Conservation (phyloP, 305 asterid genomes). For the Fraxinus sp. region DNA sequence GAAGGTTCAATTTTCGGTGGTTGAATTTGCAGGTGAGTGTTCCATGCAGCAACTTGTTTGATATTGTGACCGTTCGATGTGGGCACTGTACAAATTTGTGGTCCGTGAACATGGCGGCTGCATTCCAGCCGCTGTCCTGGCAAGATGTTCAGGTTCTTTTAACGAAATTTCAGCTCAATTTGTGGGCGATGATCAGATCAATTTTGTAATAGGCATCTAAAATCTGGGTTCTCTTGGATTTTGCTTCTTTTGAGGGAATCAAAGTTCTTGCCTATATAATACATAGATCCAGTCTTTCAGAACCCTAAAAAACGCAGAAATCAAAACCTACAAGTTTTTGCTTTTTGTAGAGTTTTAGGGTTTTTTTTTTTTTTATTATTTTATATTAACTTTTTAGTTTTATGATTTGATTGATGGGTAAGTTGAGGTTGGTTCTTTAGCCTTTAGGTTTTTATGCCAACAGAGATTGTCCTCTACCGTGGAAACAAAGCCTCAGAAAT, state of each 20-base stretch:
- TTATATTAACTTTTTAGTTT: conserved; percentile 14
- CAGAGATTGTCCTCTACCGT: conserved; percentile 49
- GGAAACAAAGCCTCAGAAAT: conserved; percentile 40
- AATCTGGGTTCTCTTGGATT: conserved; percentile 47
- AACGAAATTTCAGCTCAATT: conserved; percentile 41
- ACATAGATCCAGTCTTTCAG: conserved; percentile 18
- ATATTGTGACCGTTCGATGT: conserved; percentile 85
- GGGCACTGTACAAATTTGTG: conserved; percentile 86
- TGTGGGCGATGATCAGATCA: conserved; percentile 46
- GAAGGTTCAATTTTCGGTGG: background rate
- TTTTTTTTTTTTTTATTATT: conserved; percentile 4
- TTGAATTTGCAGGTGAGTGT: conserved; percentile 69
- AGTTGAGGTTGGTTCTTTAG: conserved; percentile 8
- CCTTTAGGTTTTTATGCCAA: conserved; percentile 16
- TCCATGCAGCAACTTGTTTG: conserved; percentile 80
- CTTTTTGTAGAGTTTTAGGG: background rate
- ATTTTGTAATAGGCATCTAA: conserved; percentile 34
- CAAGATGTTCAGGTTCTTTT: conserved; percentile 54
- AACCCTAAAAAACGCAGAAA: conserved; percentile 32
- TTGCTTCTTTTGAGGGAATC: conserved; percentile 59
- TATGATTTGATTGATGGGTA: conserved; percentile 46
- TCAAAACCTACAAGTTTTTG: conserved; percentile 4
- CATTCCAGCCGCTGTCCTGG: conserved; percentile 58
- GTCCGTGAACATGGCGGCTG: conserved; percentile 89
- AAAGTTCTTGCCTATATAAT: conserved; percentile 16